Evolutionary conservation across 2,329 filamentous ascomycete genomes (phyloP), one percentile per base, ranked within the genome.

Genomic region (Fusarium staphyleae): DNA sequence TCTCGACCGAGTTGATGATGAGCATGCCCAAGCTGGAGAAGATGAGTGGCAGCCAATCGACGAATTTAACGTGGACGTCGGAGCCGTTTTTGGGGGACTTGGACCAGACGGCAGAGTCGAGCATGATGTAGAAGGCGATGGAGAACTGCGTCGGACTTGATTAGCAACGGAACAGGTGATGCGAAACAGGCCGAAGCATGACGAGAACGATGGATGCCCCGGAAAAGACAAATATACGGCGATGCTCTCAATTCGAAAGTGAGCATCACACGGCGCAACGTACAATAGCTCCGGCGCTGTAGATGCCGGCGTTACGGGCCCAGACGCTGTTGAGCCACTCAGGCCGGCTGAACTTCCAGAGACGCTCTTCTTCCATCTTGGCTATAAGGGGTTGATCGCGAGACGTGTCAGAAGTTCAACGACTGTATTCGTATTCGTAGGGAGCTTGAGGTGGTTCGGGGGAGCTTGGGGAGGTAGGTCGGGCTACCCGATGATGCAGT

Each of bases 1-100:
- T 87, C 75, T 88, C 85, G 60, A 87, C 85, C 63, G 80, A 84
- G 78, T 88, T 88, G 78, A 88, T 88, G 72, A 88, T 87, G 52
- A 88, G 79, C 84, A 88, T 88, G 59, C 86, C 86, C 57, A 88
- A 77, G 58, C 81, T 80, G 62, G 81, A 84, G 77, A 87, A 88
- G 71, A 88, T 81, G 62, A 88, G 79, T 44, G 86, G 85, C 60
- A 88, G 81, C 86, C 86, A 88, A 80, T 88, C 86, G 72, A 87
- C 78, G 67, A 87, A 89, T 62, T 78, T 84, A 66, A 89, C 78
- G 75, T 88, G 85, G 30, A 77, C 65, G 70, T 80, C 74, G 48
- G 83, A 86, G 54, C 78, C 81, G 75, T 88, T 88, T 60, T 75
- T 76, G 55, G 77, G 48, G 11, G 81, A 84, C 67, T 86, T 83